phyloP scores from a whole-genome alignment of 306 rosid species.

The Vicia faba region DNA sequence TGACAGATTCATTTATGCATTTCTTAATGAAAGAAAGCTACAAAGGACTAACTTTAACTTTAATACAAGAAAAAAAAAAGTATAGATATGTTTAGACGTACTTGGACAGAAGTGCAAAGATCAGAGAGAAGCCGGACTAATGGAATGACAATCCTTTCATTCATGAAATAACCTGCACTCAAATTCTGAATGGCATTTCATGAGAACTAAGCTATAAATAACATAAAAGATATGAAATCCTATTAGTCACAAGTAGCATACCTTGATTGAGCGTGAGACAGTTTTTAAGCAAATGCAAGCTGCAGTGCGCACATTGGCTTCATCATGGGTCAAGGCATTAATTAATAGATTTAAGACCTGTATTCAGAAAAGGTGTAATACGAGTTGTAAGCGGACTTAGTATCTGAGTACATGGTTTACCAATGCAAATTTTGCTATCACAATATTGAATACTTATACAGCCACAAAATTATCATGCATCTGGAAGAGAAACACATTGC shows the following conservation, averaged over 20 bases:
- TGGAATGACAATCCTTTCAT: slow-evolving; percentile 70
- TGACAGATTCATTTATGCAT: slow-evolving; percentile 5
- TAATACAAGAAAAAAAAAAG: slow-evolving; percentile 25
- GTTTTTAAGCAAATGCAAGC: slow-evolving; percentile 94
- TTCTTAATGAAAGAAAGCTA: slow-evolving; percentile 8
- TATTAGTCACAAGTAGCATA: slow-evolving; percentile 43
- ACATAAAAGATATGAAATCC: slow-evolving; percentile 31
- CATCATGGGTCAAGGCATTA: slow-evolving; percentile 70
- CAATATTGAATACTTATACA: slow-evolving; percentile 30
- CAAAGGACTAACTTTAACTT: slow-evolving; percentile 7
- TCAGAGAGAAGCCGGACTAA: slow-evolving; percentile 82
- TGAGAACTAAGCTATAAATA: slow-evolving; percentile 39
- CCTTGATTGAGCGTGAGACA: slow-evolving; percentile 92
- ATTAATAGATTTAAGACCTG: slow-evolving; percentile 65
- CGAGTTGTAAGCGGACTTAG: slow-evolving; percentile 28
- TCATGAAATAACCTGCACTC: slow-evolving; percentile 92
- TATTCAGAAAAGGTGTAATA: slow-evolving; percentile 30
- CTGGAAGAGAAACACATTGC: slow-evolving; percentile 22
- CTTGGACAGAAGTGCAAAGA: slow-evolving; percentile 80
- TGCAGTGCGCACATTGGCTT: slow-evolving; percentile 65
- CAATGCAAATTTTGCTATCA: slow-evolving; percentile 27
- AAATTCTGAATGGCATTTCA: slow-evolving; percentile 68
- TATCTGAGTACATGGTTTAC: slow-evolving; percentile 19
- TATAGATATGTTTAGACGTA: slow-evolving; percentile 37
- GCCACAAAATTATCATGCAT: slow-evolving; percentile 22